Evolutionary conservation across 495 filamentous ascomycete genomes (phyloP).

Genomic region (Evernia prunastri): DNA sequence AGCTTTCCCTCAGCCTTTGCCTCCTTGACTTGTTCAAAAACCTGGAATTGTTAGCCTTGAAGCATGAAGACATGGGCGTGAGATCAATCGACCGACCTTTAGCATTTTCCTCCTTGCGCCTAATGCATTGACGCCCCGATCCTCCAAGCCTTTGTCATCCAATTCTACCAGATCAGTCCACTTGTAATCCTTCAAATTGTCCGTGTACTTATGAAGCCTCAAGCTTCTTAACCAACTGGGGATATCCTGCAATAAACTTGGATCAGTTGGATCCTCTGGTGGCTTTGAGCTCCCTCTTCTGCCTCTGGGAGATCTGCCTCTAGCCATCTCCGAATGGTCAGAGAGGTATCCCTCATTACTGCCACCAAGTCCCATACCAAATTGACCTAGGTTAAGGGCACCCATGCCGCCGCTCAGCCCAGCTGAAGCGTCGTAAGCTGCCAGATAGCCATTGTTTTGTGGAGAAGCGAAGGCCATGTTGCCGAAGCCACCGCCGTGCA

Average conservation of each 20-base stretch:
- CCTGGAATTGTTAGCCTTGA: slow-evolving; percentile 39
- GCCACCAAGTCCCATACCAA: slow-evolving; percentile 52
- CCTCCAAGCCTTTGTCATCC: slow-evolving; percentile 89
- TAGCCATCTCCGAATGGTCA: slow-evolving; percentile 82
- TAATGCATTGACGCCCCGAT: slow-evolving; percentile 88
- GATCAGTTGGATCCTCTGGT: slow-evolving; percentile 94
- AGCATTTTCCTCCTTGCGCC: slow-evolving; percentile 97
- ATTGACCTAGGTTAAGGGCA: slow-evolving; percentile 66
- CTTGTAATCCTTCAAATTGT: slow-evolving; percentile 92
- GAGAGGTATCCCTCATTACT: slow-evolving; percentile 84
- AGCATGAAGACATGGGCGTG: background rate
- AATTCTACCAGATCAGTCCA: slow-evolving; percentile 92
- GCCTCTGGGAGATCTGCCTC: slow-evolving; percentile 88
- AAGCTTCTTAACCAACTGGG: slow-evolving; percentile 92
- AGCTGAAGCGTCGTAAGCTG: slow-evolving; percentile 73
- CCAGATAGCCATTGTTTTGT: slow-evolving; percentile 92
- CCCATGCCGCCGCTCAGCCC: slow-evolving; percentile 70
- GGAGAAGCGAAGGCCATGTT: slow-evolving; percentile 75
- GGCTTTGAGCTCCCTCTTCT: slow-evolving; percentile 93
- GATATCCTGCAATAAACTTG: slow-evolving; percentile 85
- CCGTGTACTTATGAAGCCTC: slow-evolving; percentile 96
- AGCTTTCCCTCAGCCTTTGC: slow-evolving; percentile 66
- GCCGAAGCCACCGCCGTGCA: slow-evolving; percentile 62
- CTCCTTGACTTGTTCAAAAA: slow-evolving; percentile 92
- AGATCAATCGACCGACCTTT: slow-evolving; percentile 56